Base-by-base conservation (phyloP, 805 yeast genomes). In the Metschnikowia similis region DNA sequence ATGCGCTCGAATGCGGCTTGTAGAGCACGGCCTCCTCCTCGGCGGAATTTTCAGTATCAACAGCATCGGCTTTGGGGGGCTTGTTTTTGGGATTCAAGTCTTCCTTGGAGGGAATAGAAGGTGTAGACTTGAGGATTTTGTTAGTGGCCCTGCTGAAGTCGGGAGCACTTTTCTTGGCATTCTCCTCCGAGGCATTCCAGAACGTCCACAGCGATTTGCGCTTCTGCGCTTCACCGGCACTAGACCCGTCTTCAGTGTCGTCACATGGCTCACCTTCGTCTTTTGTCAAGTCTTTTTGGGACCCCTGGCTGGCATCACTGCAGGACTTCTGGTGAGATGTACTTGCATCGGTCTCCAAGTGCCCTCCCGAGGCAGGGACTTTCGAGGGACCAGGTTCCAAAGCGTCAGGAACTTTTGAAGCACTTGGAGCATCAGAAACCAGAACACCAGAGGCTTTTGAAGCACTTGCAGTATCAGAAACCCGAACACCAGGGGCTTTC, bases 21-120 rank as follows among this genome's bases (percentile, higher is more conserved):
- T 72, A 73, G 49, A 73, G 63, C 4, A 73, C 77, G 0, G 78
- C 78, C 53, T 73, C 78, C 45, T 72, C 76, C 8, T 43, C 46
- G 32, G 32, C 27, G 3, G 46, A 35, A 4, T 26, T 34, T 8
- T 34, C 46, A 3, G 31, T 2, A 21, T 48, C 48, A 8, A 35
- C 36, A 29, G 46, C 44, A 11, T 58, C 61, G 1, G 36, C 7
- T 35, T 52, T 53, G 11, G 52, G 36, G 14, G 47, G 50, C 7
- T 45, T 48, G 39, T 42, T 31, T 14, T 45, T 45, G 28, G 48
- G 26, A 10, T 41, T 28, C 27, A 53, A 9, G 10, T 59, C 61
- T 41, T 53, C 56, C 16, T 51, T 55, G 17, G 60, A 37, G 3
- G 66, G 69, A 16, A 67, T 42, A 0, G 66, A 56, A 3, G 71